These are phyloP conservation scores for Phialophora tarda DNA, from an alignment of 2,329 filamentous ascomycete species.

Conservation along the genomic window DNA sequence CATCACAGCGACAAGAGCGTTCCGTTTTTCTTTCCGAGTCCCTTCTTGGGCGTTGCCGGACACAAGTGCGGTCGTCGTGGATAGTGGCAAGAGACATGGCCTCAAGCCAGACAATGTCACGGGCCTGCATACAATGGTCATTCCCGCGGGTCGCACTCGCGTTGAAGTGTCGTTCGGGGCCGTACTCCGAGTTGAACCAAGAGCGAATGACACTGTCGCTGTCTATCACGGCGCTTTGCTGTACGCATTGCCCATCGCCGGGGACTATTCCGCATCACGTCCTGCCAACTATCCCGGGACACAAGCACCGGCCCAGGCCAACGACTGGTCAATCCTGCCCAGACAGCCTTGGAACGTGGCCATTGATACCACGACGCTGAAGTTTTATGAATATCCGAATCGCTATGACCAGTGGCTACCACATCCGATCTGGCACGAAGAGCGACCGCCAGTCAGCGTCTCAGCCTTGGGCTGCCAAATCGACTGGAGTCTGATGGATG, in stretches of 20 bases:
- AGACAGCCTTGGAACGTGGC: constrained; percentile 43
- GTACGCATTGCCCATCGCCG: constrained; percentile 51
- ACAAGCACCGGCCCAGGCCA: constrained; percentile 41
- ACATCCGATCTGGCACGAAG: constrained; percentile 43
- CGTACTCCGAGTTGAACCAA: constrained; percentile 44
- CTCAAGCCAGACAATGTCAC: constrained; percentile 45
- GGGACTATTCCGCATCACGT: constrained; percentile 40
- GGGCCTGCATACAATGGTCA: constrained; percentile 47
- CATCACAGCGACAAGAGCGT: constrained; percentile 46
- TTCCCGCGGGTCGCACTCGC: constrained; percentile 45
- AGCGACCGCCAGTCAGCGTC: constrained; percentile 47
- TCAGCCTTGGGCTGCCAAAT: constrained; percentile 50
- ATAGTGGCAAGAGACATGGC: constrained; percentile 30
- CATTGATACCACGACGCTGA: constrained; percentile 45
- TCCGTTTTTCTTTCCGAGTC: constrained; percentile 56
- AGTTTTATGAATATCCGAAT: constrained; percentile 42
- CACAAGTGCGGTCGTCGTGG: constrained; percentile 39
- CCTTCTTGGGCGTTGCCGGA: constrained; percentile 50
- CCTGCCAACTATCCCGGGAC: constrained; percentile 39
- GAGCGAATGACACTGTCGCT: constrained; percentile 52
- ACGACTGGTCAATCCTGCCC: constrained; percentile 48
- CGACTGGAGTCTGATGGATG: constrained; percentile 45
- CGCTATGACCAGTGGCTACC: constrained; percentile 35
- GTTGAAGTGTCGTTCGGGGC: constrained; percentile 46
- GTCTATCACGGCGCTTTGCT: constrained; percentile 54